phyloP scores from a whole-genome alignment of 164 flowering plant species.

The Magnolia kwangsiensis region DNA sequence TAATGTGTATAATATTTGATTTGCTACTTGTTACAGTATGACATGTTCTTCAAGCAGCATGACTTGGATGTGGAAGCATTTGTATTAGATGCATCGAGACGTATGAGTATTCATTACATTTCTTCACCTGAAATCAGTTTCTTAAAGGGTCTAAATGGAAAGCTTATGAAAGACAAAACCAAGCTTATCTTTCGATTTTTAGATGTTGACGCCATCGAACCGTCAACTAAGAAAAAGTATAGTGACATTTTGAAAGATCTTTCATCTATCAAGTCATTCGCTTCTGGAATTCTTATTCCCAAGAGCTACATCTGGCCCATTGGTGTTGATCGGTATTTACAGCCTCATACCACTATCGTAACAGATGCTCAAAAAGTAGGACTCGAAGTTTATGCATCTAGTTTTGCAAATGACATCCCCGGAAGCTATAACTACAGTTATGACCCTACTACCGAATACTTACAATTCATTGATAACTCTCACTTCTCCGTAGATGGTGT shows the following conservation, averaged over 20 bases:
- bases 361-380: constrained; percentile 78
- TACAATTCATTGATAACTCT: constrained; percentile 62
- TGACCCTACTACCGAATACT: constrained; percentile 71
- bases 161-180: constrained; percentile 33
- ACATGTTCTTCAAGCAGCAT: constrained; percentile 51
- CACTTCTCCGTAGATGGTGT: constrained; percentile 85
- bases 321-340: constrained; percentile 33
- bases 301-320: constrained; percentile 76
- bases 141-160: constrained; percentile 45
- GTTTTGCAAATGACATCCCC: constrained; percentile 67
- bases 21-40: constrained; percentile 44
- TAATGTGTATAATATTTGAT: not conserved
- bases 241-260: constrained; percentile 44
- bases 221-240: constrained; percentile 60
- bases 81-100: constrained; percentile 22
- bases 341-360: constrained; percentile 59
- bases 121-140: constrained; percentile 85
- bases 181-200: constrained; percentile 60
- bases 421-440: constrained; percentile 77
- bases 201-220: constrained; percentile 45
- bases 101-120: constrained; percentile 30
- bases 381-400: constrained; percentile 71
- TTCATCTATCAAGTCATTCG: constrained; percentile 52
- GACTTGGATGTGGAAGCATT: constrained; percentile 28
- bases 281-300: constrained; percentile 81